Evolutionary conservation across 2,329 filamentous ascomycete species (phyloP).

Genomic region (Sarocladium kiliense): DNA sequence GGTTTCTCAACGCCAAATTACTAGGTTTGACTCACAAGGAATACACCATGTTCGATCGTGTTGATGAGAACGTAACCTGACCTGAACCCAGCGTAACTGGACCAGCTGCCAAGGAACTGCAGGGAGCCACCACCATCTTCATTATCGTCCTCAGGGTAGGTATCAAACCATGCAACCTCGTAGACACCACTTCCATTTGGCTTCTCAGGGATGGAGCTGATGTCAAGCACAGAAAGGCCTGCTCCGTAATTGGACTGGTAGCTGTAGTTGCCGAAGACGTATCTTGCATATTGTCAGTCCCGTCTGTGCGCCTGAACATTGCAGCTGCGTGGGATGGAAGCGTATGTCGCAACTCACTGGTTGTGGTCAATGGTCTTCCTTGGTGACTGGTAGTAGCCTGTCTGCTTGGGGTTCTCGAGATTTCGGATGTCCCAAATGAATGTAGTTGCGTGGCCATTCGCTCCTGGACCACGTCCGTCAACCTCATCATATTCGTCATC

Average conservation of each 20-base stretch:
- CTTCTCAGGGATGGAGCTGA: conserved; percentile 29
- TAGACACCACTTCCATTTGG: conserved; percentile 39
- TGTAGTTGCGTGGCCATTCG: conserved; percentile 19
- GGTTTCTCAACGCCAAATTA: background rate
- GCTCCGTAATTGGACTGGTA: conserved; percentile 48
- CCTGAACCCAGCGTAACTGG: conserved; percentile 42
- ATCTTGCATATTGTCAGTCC: conserved; percentile 17
- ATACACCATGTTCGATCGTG: conserved; percentile 46
- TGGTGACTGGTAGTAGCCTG: conserved; percentile 29
- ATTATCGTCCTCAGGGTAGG: conserved; percentile 44
- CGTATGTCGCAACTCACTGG: conserved; percentile 28
- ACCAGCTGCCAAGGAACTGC: conserved; percentile 41
- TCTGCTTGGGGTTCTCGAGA: conserved; percentile 31
- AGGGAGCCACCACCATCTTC: conserved; percentile 30
- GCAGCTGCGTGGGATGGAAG: background rate
- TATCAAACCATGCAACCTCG: conserved; percentile 45
- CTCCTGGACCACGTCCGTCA: conserved; percentile 29
- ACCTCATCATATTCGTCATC: conserved; percentile 51
- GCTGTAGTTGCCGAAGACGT: conserved; percentile 35
- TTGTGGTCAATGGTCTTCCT: conserved; percentile 37
- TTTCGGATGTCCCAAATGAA: conserved; percentile 41
- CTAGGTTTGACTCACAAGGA: conserved; percentile 30
- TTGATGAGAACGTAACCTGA: conserved; percentile 46
- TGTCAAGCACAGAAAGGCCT: conserved; percentile 38
- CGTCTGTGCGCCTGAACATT: background rate